These are phyloP conservation scores for Amanita molliuscula DNA, from an alignment of 768 basidiomycete species.

Conservation along the genomic window DNA sequence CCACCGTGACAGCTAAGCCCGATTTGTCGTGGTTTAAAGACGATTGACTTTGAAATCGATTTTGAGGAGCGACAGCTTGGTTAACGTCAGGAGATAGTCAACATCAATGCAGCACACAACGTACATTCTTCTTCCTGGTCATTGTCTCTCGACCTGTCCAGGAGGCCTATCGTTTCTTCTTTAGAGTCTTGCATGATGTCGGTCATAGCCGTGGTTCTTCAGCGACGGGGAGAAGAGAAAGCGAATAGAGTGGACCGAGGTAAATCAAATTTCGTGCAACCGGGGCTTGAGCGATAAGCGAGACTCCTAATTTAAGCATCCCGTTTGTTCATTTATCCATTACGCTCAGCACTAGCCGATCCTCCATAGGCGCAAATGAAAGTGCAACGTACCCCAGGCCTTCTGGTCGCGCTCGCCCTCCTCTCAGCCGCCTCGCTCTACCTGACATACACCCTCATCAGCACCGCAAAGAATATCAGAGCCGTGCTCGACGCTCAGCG, in stretches of 20 bases:
- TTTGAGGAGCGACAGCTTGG: not conserved
- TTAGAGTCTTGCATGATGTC: not conserved
- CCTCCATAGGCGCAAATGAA: not conserved
- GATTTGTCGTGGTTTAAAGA: not conserved
- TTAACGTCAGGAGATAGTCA: not conserved
- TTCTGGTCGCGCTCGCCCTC: slow-evolving; percentile 15
- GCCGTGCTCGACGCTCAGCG: slow-evolving; percentile 13
- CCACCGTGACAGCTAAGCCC: not conserved
- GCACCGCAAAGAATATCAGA: slow-evolving; percentile 12
- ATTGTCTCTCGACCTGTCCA: not conserved
- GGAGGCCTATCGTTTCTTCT: not conserved
- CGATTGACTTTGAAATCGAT: too few species aligned
- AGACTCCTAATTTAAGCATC: too few species aligned
- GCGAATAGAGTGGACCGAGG: too few species aligned
- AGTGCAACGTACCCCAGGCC: slow-evolving; percentile 4
- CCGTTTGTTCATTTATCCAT: too few species aligned
- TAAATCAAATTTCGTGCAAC: too few species aligned
- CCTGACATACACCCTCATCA: slow-evolving; percentile 16
- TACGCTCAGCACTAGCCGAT: not conserved
- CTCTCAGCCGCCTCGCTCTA: slow-evolving; percentile 16
- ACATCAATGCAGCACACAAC: not conserved
- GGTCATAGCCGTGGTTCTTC: too few species aligned
- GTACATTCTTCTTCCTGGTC: not conserved
- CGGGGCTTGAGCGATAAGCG: too few species aligned
- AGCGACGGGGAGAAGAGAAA: not conserved